Conservation (phyloP, 441 rosid genomes). For the Euphorbia celastroides region DNA sequence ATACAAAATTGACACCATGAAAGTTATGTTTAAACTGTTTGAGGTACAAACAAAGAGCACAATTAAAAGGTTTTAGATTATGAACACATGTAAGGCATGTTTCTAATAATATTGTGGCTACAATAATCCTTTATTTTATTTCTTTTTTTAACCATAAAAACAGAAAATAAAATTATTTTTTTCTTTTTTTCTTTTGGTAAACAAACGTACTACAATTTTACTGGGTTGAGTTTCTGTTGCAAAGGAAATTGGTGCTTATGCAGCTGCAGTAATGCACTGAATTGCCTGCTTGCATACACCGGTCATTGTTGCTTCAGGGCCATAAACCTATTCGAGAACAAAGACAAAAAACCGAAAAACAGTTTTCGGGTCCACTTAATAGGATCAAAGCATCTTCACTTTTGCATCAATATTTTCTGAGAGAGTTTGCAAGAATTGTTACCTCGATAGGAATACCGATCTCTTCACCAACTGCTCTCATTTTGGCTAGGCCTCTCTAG, state of each 20-base stretch:
- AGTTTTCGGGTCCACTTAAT: background rate
- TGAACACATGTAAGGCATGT: no score
- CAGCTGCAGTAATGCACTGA: conserved; percentile 65
- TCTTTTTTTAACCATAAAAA: no score
- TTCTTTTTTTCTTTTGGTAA: no score
- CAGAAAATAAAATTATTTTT: no score
- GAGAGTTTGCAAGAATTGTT: conserved; percentile 6
- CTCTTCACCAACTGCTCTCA: conserved; percentile 84
- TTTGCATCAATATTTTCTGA: background rate
- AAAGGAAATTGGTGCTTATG: conserved; percentile 31
- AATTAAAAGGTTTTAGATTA: no score
- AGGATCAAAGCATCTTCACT: background rate
- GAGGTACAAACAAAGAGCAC: no score
- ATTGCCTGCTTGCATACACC: conserved; percentile 95
- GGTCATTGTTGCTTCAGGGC: conserved; percentile 95
- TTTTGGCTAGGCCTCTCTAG: conserved; percentile 81
- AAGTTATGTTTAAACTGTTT: no score
- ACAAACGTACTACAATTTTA: background rate
- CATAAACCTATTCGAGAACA: conserved; percentile 56
- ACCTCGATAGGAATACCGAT: conserved; percentile 91
- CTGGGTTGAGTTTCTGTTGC: conserved; percentile 14
- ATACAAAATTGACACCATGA: no score
- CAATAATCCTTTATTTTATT: no score
- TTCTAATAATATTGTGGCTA: no score
- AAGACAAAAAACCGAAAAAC: background rate